phyloP scores from a whole-genome alignment of 129 eudicot species.

The Chrysanthemum makinoi region DNA sequence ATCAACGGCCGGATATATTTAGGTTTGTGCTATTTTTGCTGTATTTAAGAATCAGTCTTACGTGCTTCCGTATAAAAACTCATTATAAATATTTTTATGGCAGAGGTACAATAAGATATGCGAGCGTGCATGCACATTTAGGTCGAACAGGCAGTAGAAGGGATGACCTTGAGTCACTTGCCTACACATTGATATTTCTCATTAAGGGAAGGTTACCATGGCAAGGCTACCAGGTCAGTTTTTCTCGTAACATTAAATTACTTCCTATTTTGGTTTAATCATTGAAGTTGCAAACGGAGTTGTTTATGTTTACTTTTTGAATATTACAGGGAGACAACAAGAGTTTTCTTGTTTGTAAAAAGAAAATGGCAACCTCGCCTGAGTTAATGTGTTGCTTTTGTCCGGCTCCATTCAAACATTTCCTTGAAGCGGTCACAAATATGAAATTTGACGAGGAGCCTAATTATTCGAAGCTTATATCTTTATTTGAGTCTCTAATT shows the following conservation, averaged over 20 bases:
- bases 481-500: conserved; percentile 81
- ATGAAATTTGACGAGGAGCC: conserved; percentile 99
- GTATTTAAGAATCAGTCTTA: neutral
- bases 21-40: conserved; percentile 50
- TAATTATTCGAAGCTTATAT: conserved; percentile 84
- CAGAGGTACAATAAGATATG: conserved; percentile 99
- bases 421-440: conserved; percentile 91
- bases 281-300: neutral
- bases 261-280: neutral
- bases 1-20: conserved; percentile 97
- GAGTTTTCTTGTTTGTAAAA: conserved; percentile 95
- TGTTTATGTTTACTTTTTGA: conserved; percentile 5
- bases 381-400: conserved; percentile 97
- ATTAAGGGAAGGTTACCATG: conserved; percentile 96
- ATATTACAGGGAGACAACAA: conserved; percentile 90
- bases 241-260: neutral
- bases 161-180: conserved; percentile 99
- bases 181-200: conserved; percentile 90
- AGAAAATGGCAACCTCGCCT: conserved; percentile 95
- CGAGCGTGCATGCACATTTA: conserved; percentile 99
- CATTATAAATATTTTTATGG: conserved; percentile 7
- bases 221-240: conserved; percentile 98
- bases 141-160: conserved; percentile 99
- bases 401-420: conserved; percentile 87
- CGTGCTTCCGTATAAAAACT: neutral